Conservation (phyloP, 768 basidiomycete species). For the Asterophora lycoperdoides region DNA sequence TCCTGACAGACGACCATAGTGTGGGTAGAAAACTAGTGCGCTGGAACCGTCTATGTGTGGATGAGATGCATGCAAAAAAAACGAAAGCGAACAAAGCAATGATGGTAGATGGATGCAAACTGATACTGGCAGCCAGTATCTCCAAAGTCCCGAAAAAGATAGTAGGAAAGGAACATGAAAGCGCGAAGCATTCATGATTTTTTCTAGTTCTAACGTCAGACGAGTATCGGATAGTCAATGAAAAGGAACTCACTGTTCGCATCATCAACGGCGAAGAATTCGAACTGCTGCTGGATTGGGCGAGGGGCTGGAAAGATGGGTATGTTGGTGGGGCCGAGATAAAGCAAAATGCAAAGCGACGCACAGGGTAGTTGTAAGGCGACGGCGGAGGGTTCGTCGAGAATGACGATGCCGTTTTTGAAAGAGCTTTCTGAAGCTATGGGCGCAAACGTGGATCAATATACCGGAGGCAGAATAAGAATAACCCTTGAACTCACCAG, state of each 20-base stretch:
- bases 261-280: conserved; percentile 52
- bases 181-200: conserved; percentile 21
- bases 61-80: conserved; percentile 20
- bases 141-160: conserved; percentile 20
- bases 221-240: conserved; percentile 1
- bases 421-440: conserved; percentile 62
- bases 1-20: conserved; percentile 12
- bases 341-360: conserved; percentile 26
- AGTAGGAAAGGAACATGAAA: conserved; percentile 10
- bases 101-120: conserved; percentile 10
- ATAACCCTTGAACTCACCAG: conserved; percentile 44
- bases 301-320: conserved; percentile 26
- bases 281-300: conserved; percentile 37
- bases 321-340: conserved; percentile 11
- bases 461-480: background rate
- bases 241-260: conserved; percentile 42
- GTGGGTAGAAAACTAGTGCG: conserved; percentile 16
- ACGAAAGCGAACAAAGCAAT: conserved; percentile 19
- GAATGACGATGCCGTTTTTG: conserved; percentile 42
- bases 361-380: conserved; percentile 31
- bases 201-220: conserved; percentile 15
- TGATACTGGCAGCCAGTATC: conserved; percentile 14
- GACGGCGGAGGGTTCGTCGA: conserved; percentile 31
- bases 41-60: conserved; percentile 22
- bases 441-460: conserved; percentile 8